A percentile compares a stretch with the other conserved stretches of the same genome.
These are phyloP conservation scores for Podosphaera xanthii DNA, from an alignment of 2,329 filamentous ascomycete genomes.

Conservation along the genomic window DNA sequence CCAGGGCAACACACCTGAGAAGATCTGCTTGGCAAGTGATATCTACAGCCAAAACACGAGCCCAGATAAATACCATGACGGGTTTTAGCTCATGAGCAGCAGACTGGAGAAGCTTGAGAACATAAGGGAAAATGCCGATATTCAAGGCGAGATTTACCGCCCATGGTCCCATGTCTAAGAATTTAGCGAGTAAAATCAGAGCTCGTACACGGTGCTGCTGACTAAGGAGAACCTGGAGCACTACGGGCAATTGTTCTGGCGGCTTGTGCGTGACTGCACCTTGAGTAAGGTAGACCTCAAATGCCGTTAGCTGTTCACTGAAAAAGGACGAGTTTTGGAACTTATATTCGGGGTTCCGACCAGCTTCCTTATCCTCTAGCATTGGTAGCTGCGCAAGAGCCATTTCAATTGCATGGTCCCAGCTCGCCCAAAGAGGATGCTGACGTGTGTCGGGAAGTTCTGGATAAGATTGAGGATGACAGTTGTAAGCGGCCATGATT, in stretches of 20 bases:
- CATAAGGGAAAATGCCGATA: conserved; percentile 96
- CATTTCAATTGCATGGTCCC: conserved; percentile 93
- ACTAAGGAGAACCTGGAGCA: conserved; percentile 83
- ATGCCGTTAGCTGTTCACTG: conserved; percentile 86
- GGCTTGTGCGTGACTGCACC: conserved; percentile 67
- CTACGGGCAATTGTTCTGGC: conserved; percentile 86
- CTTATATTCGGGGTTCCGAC: conserved; percentile 44
- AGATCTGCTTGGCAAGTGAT: conserved; percentile 82
- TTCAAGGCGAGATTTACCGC: conserved; percentile 93
- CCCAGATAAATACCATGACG: conserved; percentile 99
- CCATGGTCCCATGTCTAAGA: conserved; percentile 90
- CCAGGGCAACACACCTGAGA: conserved; percentile 32
- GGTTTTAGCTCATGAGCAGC: conserved; percentile 87
- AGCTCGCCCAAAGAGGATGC: conserved; percentile 88
- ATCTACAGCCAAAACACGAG: conserved; percentile 82
- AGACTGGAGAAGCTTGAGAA: conserved; percentile 89
- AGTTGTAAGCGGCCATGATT: conserved; percentile 91
- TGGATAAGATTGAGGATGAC: conserved; percentile 79
- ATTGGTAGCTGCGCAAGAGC: conserved; percentile 74
- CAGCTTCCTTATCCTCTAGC: conserved; percentile 55
- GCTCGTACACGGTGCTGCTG: conserved; percentile 85
- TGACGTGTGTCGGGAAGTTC: conserved; percentile 85
- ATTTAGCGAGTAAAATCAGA: conserved; percentile 75
- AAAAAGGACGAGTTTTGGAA: conserved; percentile 94
- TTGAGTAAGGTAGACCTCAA: conserved; percentile 79